Base-by-base conservation (phyloP, 2,329 filamentous ascomycete species). In the Dothideomycetidae sp. region DNA sequence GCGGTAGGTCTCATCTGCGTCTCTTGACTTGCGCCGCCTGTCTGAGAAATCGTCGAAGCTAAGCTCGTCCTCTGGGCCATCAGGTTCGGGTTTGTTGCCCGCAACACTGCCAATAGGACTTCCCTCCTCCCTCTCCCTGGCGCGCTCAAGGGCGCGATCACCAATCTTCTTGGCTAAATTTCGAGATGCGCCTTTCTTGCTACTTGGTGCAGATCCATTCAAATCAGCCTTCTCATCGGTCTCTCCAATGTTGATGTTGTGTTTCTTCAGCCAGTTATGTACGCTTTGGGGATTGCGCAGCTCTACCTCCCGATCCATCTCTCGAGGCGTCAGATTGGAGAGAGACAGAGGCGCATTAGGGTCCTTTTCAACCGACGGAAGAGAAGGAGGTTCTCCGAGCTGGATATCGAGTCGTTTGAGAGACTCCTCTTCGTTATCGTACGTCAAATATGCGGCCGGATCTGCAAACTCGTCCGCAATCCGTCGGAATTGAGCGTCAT, bases 241-340 rank as follows among this genome's bases (percentile, higher is more conserved):
- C 5, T 33, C 18, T 17, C 42, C 42, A 10, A 39, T 37, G 18
- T 32, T 38, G 37, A 39, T 39, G 26, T 44, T 40, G 38, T 57
- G 52, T 16, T 48, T 46, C 38, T 49, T 50, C 10, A 98, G 71
- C 90, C 90, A 98, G 57, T 92, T 94, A 62, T 93, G 92, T 3
- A 93, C 86, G 42, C 82, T 92, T 29, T 84, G 81, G 0, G 86
- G 85, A 55, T 96, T 96, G 36, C 72, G 72, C 15, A 84, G 58
- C 39, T 75, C 67, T 30, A 67, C 56, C 36, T 53, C 50, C 16
- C 54, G 46, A 21, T 73, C 64, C 41, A 66, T 60, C 36, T 61
- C 54, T 48, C 66, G 63, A 29, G 66, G 55, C 31, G 51, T 63
- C 34, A 56, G 42, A 4, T 53, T 60, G 40, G 55, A 53, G 40